Evolutionary conservation across 306 rosid genomes (phyloP).

Genomic region (Medicago truncatula): DNA sequence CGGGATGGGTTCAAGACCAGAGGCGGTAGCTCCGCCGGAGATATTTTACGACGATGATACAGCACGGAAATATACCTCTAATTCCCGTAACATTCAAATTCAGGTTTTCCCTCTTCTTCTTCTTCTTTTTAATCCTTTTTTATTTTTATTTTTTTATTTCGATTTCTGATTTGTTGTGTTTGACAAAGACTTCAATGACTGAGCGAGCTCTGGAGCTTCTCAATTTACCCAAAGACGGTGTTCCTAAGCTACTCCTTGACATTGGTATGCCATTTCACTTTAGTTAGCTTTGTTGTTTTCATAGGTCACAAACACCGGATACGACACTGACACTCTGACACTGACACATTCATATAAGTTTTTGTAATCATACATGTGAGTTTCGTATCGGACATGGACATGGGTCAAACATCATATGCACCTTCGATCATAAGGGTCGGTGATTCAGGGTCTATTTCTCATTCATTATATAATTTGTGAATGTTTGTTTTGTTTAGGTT

Average conservation of each 20-base stretch:
- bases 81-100: constrained; percentile 79
- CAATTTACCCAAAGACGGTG: constrained; percentile 70
- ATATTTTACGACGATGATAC: constrained; percentile 76
- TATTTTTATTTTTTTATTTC: neutral
- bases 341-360: no score
- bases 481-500: constrained; percentile 55
- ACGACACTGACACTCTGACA: no score
- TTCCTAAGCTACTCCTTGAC: constrained; percentile 84
- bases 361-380: no score
- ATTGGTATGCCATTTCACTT: constrained; percentile 57
- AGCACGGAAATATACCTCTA: constrained; percentile 88
- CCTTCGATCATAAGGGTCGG: no score
- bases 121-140: neutral
- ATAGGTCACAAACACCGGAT: no score
- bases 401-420: no score
- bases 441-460: no score
- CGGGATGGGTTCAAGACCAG: constrained; percentile 71
- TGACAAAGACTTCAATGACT: constrained; percentile 51
- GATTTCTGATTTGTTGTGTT: neutral
- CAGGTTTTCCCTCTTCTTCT: constrained; percentile 48
- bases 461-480: neutral
- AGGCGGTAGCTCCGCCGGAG: constrained; percentile 92
- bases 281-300: neutral
- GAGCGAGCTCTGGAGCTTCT: constrained; percentile 90
- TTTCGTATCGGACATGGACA: no score